phyloP scores from a whole-genome alignment of 257 asterid species.

The Paulownia fortunei region DNA sequence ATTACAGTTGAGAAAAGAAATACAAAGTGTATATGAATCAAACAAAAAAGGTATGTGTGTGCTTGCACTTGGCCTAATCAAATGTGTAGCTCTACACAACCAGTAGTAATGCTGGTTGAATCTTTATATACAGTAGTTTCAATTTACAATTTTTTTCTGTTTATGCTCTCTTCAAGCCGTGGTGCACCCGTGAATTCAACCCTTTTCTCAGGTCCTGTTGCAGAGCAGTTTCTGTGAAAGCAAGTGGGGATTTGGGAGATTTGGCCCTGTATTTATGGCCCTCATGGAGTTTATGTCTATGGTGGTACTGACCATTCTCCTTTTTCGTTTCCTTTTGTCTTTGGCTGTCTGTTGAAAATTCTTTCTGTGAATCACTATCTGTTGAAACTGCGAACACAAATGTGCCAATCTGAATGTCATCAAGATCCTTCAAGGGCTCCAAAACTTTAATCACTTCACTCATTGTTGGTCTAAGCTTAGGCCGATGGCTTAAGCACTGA shows the following conservation, averaged over 20 bases:
- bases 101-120: background rate
- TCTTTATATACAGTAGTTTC: conserved; percentile 23
- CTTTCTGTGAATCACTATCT: conserved; percentile 42
- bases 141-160: background rate
- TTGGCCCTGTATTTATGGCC: conserved; percentile 31
- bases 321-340: conserved; percentile 31
- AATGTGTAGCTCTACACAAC: background rate
- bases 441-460: conserved; percentile 54
- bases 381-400: conserved; percentile 69
- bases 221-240: conserved; percentile 46
- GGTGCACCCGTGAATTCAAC: conserved; percentile 45
- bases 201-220: conserved; percentile 30
- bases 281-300: conserved; percentile 44
- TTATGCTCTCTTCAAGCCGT: conserved; percentile 39
- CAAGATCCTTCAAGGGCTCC: conserved; percentile 58
- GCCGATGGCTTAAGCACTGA: conserved; percentile 78
- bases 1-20: conserved; percentile 29
- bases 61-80: conserved; percentile 29
- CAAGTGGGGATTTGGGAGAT: conserved; percentile 47
- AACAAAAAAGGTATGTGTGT: conserved; percentile 13
- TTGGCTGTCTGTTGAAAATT: conserved; percentile 11
- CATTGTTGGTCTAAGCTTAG: conserved; percentile 73
- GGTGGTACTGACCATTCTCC: conserved; percentile 39
- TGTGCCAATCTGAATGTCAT: conserved; percentile 53
- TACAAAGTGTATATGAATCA: conserved; percentile 28